Base-by-base conservation (phyloP, 1,139 yeast species). In the Pichia sp. region DNA sequence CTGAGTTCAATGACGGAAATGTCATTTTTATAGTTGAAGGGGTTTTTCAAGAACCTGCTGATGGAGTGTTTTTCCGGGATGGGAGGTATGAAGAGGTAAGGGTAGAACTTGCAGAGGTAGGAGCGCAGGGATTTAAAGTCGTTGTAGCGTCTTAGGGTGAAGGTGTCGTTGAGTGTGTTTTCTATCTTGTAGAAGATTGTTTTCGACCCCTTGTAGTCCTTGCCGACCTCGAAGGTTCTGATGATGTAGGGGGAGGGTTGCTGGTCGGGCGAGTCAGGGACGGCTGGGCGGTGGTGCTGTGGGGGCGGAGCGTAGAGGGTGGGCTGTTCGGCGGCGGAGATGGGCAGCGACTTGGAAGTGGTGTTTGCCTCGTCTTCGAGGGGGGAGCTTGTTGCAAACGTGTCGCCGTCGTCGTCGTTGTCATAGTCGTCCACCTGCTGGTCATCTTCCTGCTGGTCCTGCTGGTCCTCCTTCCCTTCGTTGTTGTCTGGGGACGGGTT, bases 31-130 rank as follows among this genome's bases (percentile, higher is more conserved):
- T 68, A 68, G 27, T 59, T 59, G 46, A 68, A 64, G 1, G 72
- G 72, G 48, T 64, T 64, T 30, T 60, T 61, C 24, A 68, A 52
- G n/a, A 68, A 58, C 38, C 64, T 60, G 10, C 67, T 64, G 17
- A 81, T 60, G 1, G 84, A 75, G 61, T 81, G 85, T 60, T 80
- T 81, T 60, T 79, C 84, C 0, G 85, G 85, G 16, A 81, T 76
- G 2, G 84, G 83, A 1, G 85, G 84, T 10, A 81, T 71, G 16
- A 80, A 72, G 43, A 75, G 65, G 1, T 82, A 77, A 4, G 84
- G 85, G 59, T 72, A 79, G 48, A 80, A 67, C 61, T 73, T 73
- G 48, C 73, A 66, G 43, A 81, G 64, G 58, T 71, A 73, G 51
- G 75, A 76, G 48, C 85, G 68, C 8, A 80, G 69, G 10, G 83